A percentile compares a stretch with the other conserved stretches of the same genome.
Conservation (phyloP, 75 land plant species). For the Adiantum capillusveneris region DNA sequence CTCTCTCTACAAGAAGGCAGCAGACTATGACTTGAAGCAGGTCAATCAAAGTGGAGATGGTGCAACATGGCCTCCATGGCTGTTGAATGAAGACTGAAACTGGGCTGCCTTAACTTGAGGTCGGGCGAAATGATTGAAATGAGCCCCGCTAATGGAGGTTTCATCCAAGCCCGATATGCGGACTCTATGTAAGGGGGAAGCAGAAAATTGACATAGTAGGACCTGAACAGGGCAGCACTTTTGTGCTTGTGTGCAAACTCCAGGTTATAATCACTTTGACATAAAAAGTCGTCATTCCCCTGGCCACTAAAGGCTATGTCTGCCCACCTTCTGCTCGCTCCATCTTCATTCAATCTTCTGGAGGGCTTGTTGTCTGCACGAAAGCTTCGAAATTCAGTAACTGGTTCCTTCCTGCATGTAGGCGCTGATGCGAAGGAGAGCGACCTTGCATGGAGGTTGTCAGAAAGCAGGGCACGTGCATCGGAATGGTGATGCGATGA, state of each 20-base stretch:
- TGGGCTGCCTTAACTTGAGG: constrained; percentile 22
- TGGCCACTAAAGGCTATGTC: background rate
- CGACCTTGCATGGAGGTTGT: constrained; percentile 65
- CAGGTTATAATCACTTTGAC: too few species aligned
- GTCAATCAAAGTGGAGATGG: too few species aligned
- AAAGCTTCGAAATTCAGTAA: background rate
- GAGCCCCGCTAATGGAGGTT: constrained; percentile 86
- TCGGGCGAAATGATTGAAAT: constrained; percentile 57
- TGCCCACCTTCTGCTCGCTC: constrained; percentile 1
- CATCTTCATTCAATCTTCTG: too few species aligned
- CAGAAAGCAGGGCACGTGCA: too few species aligned
- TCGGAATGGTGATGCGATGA: too few species aligned
- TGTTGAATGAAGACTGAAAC: background rate
- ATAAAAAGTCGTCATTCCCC: background rate
- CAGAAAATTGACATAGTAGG: constrained; percentile 42
- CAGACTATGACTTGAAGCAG: too few species aligned
- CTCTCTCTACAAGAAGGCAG: too few species aligned
- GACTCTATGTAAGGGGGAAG: constrained; percentile 59
- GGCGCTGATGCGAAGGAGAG: constrained; percentile 65
- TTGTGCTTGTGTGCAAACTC: constrained; percentile 6
- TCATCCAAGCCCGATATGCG: constrained; percentile 69
- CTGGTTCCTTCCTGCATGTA: constrained; percentile 10
- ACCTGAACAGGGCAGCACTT: constrained; percentile 35
- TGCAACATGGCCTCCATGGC: too few species aligned
- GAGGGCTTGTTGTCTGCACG: constrained; percentile 18